Percentiles rank a stretch among this genome's conserved stretches.
These are phyloP conservation scores for Mucor racemosus DNA, from an alignment of 371 early-diverging fungal genomes.

Conservation along the genomic window DNA sequence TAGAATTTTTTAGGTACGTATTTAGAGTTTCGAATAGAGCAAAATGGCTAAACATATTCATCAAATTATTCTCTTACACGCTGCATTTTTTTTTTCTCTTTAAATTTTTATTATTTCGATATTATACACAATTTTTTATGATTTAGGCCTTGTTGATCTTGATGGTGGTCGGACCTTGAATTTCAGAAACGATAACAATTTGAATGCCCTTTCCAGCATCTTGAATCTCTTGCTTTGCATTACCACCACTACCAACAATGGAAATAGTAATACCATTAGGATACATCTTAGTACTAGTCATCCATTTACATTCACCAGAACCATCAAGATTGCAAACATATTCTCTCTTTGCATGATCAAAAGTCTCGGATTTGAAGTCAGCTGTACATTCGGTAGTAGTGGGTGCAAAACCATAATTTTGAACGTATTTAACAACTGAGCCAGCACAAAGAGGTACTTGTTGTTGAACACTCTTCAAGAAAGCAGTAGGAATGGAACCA, in stretches of 20 bases:
- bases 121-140: conserved; percentile 3
- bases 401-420: conserved; percentile 43
- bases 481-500: conserved; percentile 48
- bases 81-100: background rate
- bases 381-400: conserved; percentile 11
- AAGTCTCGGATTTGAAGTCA: conserved; percentile 30
- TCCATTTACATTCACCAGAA: conserved; percentile 22
- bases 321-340: conserved; percentile 27
- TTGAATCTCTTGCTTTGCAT: conserved; percentile 13
- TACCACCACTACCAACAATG: conserved; percentile 25
- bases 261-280: conserved; percentile 46
- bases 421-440: conserved; percentile 38
- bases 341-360: conserved; percentile 38
- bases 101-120: background rate
- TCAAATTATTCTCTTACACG: too few species aligned
- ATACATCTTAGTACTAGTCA: conserved; percentile 38
- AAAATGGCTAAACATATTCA: too few species aligned
- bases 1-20: background rate
- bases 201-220: conserved; percentile 15
- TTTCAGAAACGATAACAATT: conserved; percentile 17
- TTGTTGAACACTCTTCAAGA: conserved; percentile 39
- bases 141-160: conserved; percentile 21
- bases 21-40: background rate
- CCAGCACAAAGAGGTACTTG: conserved; percentile 53
- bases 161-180: conserved; percentile 29